Evolutionary conservation across 306 rosid species (phyloP), one percentile per base, ranked within the genome.

Genomic region (Castanea sativa): DNA sequence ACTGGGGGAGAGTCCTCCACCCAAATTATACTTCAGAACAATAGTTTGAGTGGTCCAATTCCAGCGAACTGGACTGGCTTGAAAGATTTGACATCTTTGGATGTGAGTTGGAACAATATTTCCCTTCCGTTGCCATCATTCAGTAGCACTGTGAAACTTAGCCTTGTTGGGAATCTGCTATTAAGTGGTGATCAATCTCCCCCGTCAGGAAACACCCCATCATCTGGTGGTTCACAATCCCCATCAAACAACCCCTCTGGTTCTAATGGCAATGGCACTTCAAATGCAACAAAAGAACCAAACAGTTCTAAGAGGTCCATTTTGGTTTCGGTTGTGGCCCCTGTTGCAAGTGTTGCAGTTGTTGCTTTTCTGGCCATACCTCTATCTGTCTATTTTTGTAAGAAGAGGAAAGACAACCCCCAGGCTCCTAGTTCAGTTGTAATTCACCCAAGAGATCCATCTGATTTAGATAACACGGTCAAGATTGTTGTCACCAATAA

Each of bases 361-460:
- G 90, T 88, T 25, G 93, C 98, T 74, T 88, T 89, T 87, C 86
- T 95, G 81, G 78, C 88, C 45, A 78, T 95, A 76, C 98, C 98
- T 12, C 76, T 93, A 25, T 90, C 86, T 35, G 82, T 84, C 27
- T 95, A 88, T 78, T 90, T 83, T 78, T 80, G 80, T 79, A 90
- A 86, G 96, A 90, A 83, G 85, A 83, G 80, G 77, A 90, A 85
- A 78, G 84, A 78, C 53, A 58, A 67, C 12, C 57, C 30, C 41
- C 85, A 75, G 57, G 86, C 87, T 80, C 88, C 97, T 29, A 78
- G 83, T 76, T 91, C 99, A 23, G 84, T 91, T 18, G 99, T 95
- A 13, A 74, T 93, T 86, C 97, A 91, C 77, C 99, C 98, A 5
- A 89, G 98, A 79, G 97, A 95, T 89, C 92, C 94, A 2, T 91